These are phyloP conservation scores for Candida chauliodis DNA, from an alignment of 805 yeast genomes.

Conservation along the genomic window DNA sequence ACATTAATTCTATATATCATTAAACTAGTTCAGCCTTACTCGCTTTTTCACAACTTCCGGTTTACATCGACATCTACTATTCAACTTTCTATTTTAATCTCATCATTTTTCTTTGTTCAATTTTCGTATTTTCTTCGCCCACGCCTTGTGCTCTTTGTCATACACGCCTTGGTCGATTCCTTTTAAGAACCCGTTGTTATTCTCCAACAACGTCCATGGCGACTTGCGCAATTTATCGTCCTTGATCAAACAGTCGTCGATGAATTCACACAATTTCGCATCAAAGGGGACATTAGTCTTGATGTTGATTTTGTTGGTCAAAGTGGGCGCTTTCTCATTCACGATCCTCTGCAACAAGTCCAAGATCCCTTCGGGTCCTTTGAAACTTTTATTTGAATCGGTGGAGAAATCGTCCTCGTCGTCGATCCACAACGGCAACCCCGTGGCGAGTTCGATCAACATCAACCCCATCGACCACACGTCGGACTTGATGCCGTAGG, in stretches of 20 bases:
- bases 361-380: constrained; percentile 77
- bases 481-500: constrained; percentile 91
- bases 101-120: constrained; percentile 24
- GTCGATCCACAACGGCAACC: constrained; percentile 73
- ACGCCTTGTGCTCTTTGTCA: constrained; percentile 35
- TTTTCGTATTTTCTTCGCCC: constrained; percentile 41
- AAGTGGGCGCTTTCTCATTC: constrained; percentile 82
- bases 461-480: constrained; percentile 96
- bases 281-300: constrained; percentile 33
- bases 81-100: too few relatives aligned
- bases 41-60: too few relatives aligned
- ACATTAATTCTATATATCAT: too few relatives aligned
- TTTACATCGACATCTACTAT: too few relatives aligned
- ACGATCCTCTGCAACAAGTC: constrained; percentile 91
- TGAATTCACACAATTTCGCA: constrained; percentile 56
- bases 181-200: constrained; percentile 24
- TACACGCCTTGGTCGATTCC: constrained; percentile 27
- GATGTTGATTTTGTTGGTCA: constrained; percentile 35
- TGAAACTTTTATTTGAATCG: constrained; percentile 13
- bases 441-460: constrained; percentile 84
- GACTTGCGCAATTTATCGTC: constrained; percentile 65
- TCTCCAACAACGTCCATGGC: constrained; percentile 62
- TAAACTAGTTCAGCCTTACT: too few relatives aligned
- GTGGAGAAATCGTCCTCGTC: constrained; percentile 16
- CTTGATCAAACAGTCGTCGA: constrained; percentile 69